Percentiles rank a stretch among this genome's conserved stretches.
These are phyloP conservation scores for Eragrostis tef DNA, from an alignment of 202 grass and related monocot species.

Conservation along the genomic window DNA sequence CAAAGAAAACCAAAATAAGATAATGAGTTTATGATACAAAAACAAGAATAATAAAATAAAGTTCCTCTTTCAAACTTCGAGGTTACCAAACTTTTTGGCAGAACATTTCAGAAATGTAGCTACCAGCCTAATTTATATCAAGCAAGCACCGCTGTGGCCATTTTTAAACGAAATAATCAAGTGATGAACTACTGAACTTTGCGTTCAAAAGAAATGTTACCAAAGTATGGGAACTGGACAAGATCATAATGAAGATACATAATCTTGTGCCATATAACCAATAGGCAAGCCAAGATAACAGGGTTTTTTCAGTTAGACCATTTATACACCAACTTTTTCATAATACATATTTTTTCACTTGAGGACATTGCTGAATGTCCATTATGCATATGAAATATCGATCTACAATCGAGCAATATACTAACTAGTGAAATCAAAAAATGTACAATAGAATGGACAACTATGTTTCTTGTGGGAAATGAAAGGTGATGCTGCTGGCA, in stretches of 20 bases:
- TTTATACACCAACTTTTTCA: conserved; percentile 9
- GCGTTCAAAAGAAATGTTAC: neutral
- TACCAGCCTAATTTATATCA: conserved; percentile 23
- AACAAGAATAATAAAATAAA: neutral
- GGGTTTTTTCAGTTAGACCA: neutral
- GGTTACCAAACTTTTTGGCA: neutral
- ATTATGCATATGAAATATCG: conserved; percentile 3
- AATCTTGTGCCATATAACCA: conserved; percentile 6
- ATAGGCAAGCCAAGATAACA: conserved; percentile 7
- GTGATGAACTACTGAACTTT: conserved; percentile 22
- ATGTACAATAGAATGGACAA: neutral
- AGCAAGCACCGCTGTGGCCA: neutral
- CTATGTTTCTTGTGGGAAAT: neutral
- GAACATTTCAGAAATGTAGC: neutral
- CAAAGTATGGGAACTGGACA: neutral
- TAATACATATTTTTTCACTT: neutral
- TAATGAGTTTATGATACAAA: conserved; percentile 25
- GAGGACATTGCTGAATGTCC: conserved; percentile 20
- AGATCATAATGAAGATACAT: conserved; percentile 15
- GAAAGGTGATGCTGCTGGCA: too few species aligned
- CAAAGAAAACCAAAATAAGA: conserved; percentile 49
- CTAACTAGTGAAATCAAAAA: conserved; percentile 1
- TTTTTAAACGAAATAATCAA: conserved; percentile 2
- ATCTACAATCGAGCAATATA: neutral
- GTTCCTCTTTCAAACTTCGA: conserved; percentile 10